Percentiles rank a stretch among this genome's conserved stretches.
phyloP scores from a whole-genome alignment of 495 filamentous ascomycete species.

The Aspergillus conjunctus region DNA sequence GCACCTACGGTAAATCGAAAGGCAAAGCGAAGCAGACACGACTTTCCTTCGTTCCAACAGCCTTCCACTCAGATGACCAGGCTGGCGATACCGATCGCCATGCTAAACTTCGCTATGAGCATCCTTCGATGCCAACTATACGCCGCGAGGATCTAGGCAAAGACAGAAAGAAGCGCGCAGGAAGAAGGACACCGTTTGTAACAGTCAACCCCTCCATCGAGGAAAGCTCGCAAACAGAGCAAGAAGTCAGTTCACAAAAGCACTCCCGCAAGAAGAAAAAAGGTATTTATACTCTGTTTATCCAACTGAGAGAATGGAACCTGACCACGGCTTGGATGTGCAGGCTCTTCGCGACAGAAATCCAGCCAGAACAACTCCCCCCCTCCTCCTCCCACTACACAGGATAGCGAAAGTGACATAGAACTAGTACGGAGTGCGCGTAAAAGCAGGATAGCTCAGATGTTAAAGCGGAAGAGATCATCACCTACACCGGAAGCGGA shows the following conservation, averaged over 20 bases:
- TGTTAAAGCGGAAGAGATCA: conserved; percentile 26
- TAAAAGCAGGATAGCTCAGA: conserved; percentile 13
- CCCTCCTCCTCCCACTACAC: conserved; percentile 1
- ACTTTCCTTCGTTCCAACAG: conserved; percentile 44
- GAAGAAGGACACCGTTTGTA: conserved; percentile 4
- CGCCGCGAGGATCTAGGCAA: conserved; percentile 9
- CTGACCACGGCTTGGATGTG: conserved; percentile 1
- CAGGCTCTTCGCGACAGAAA: background rate
- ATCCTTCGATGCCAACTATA: conserved; percentile 38
- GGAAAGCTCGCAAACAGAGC: conserved; percentile 1
- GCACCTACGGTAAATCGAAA: conserved; percentile 44
- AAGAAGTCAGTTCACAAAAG: background rate
- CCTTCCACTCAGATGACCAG: conserved; percentile 22
- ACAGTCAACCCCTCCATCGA: conserved; percentile 7
- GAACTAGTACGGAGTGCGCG: conserved; percentile 22
- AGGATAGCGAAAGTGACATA: conserved; percentile 26
- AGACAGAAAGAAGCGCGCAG: conserved; percentile 2
- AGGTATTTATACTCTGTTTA: background rate
- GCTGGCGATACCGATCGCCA: conserved; percentile 31
- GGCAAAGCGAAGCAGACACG: conserved; percentile 51
- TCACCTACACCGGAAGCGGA: conserved; percentile 4
- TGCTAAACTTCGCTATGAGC: conserved; percentile 42
- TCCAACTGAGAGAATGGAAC: background rate
- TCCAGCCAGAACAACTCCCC: conserved; percentile 11
- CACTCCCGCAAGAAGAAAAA: conserved; percentile 5